Conservation (phyloP, 176 grass and related monocot genomes). For the Stipa capillata region DNA sequence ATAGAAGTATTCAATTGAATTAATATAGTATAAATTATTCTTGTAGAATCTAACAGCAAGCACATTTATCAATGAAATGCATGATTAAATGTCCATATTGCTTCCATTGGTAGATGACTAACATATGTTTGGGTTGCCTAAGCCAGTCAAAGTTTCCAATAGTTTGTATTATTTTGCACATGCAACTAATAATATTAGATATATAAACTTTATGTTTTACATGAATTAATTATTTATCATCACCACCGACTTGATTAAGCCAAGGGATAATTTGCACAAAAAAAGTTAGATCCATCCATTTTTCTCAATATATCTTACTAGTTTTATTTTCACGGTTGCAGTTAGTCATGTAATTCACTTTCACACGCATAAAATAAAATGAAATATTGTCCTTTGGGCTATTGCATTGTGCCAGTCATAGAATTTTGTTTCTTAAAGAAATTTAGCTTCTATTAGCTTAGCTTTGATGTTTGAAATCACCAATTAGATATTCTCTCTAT, state of each 20-base stretch:
- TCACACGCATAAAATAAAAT: too few relatives aligned
- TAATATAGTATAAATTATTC: neutral
- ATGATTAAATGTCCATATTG: neutral
- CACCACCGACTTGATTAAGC: neutral
- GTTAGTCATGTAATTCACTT: too few relatives aligned
- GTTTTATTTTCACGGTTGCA: too few relatives aligned
- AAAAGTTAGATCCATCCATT: neutral
- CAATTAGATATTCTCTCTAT: slow-evolving; percentile 44
- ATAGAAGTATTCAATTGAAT: neutral
- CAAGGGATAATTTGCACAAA: neutral
- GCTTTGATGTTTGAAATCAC: neutral
- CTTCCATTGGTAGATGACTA: neutral
- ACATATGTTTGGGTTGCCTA: neutral
- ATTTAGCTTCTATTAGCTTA: neutral
- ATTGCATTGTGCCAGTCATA: too few relatives aligned
- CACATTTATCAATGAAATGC: neutral
- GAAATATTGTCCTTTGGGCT: neutral
- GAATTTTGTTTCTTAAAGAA: neutral
- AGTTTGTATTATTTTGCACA: neutral
- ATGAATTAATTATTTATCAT: neutral
- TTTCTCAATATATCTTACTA: neutral
- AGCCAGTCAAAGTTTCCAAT: neutral
- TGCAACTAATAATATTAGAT: neutral
- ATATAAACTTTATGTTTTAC: neutral
- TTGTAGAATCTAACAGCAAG: neutral